Evolutionary conservation across 1,139 yeast genomes (phyloP).

Genomic region (Yamadazyma songkhlaensis): DNA sequence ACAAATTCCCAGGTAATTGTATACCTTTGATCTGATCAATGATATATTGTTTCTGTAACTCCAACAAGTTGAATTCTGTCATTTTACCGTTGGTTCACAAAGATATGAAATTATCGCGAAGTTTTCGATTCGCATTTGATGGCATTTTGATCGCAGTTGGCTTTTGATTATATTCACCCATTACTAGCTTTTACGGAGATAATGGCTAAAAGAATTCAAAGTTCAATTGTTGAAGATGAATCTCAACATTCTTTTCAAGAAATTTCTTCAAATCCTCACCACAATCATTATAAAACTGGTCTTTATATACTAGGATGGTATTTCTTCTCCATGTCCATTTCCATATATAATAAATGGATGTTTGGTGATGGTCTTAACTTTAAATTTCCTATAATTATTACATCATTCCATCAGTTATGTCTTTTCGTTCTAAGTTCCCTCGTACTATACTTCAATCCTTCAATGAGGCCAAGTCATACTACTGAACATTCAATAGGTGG

Average conservation of each 20-base stretch:
- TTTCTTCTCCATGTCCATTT: slow-evolving; percentile 64
- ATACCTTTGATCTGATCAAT: slow-evolving; percentile 33
- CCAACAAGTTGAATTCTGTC: slow-evolving; percentile 10
- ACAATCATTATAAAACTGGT: slow-evolving; percentile 11
- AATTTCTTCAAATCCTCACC: too few relatives aligned
- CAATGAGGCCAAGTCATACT: slow-evolving; percentile 30
- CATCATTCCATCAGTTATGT: slow-evolving; percentile 80
- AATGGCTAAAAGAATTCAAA: too few relatives aligned
- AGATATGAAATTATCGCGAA: too few relatives aligned
- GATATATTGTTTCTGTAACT: slow-evolving; percentile 35
- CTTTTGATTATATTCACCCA: too few relatives aligned
- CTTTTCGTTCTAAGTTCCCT: slow-evolving; percentile 49
- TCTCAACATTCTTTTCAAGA: background rate
- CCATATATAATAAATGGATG: slow-evolving; percentile 98
- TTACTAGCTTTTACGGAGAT: too few relatives aligned
- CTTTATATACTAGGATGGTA: slow-evolving; percentile 49
- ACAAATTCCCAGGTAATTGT: slow-evolving; percentile 33
- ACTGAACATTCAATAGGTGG: slow-evolving; percentile 1
- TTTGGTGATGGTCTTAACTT: slow-evolving; percentile 75
- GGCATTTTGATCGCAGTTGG: too few relatives aligned
- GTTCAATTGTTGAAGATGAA: background rate
- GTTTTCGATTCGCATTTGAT: too few relatives aligned
- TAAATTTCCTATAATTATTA: slow-evolving; percentile 78
- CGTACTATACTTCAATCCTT: slow-evolving; percentile 47
- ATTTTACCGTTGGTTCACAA: background rate